phyloP scores from a whole-genome alignment of 768 basidiomycete species.

The Mycena maculata region DNA sequence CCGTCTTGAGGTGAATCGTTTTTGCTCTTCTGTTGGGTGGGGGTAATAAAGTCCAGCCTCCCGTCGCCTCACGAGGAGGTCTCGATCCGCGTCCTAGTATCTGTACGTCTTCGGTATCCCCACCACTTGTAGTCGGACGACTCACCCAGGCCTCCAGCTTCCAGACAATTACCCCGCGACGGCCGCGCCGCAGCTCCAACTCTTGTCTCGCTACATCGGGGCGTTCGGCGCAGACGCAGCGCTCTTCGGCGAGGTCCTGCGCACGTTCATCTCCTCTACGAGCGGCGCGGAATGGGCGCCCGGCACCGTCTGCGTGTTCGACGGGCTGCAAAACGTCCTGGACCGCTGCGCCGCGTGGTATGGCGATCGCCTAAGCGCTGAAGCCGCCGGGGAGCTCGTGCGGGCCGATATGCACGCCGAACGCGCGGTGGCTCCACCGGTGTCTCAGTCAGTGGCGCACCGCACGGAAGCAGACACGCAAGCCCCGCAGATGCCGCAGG shows the following conservation, averaged over 20 bases:
- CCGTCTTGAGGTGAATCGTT: conserved; percentile 67
- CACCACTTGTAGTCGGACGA: conserved; percentile 35
- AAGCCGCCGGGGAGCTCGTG: conserved; percentile 64
- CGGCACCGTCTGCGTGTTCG: conserved; percentile 86
- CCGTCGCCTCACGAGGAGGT: conserved; percentile 64
- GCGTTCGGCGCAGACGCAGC: conserved; percentile 78
- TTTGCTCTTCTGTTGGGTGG: conserved; percentile 19
- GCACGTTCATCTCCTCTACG: conserved; percentile 80
- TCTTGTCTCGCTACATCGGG: conserved; percentile 86
- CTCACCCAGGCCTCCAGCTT: conserved; percentile 42
- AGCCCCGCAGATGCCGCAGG: conserved; percentile 58
- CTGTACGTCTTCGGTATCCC: conserved; percentile 53
- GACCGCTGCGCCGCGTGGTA: conserved; percentile 80
- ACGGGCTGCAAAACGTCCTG: conserved; percentile 82
- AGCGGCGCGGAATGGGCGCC: conserved; percentile 80
- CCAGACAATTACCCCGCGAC: conserved; percentile 67
- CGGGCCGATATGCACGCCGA: conserved; percentile 60
- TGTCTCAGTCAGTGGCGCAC: conserved; percentile 28
- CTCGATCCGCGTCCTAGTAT: conserved; percentile 66
- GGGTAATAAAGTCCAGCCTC: conserved; percentile 56
- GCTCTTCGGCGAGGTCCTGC: conserved; percentile 81
- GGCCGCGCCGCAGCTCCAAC: conserved; percentile 84
- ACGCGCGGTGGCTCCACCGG: conserved; percentile 30
- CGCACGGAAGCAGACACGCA: conserved; percentile 11
- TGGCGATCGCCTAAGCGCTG: conserved; percentile 67